Conservation (phyloP, 352 stramenopile species). For the Phytophthora colocasiae region DNA sequence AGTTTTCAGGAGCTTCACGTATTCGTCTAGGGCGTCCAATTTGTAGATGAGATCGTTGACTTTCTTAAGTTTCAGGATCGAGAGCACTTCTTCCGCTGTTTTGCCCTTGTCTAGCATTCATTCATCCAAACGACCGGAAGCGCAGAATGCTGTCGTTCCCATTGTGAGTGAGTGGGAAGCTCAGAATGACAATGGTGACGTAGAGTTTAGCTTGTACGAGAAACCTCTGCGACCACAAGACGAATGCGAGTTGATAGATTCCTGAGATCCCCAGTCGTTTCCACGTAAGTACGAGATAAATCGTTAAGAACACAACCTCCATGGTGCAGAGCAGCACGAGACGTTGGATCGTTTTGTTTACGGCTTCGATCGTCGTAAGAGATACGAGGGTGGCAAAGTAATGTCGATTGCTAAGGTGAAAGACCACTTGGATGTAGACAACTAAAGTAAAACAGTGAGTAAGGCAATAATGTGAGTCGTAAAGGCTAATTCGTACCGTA, state of each 20-base stretch:
- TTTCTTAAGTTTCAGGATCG: no score
- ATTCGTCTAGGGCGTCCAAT: no score
- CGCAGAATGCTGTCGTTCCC: slow-evolving; percentile 43
- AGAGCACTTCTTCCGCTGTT: no score
- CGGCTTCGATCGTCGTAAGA: slow-evolving; percentile 22
- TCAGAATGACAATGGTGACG: slow-evolving; percentile 32
- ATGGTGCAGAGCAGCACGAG: slow-evolving; percentile 28
- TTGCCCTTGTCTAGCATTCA: not conserved
- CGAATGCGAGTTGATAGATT: slow-evolving; percentile 35
- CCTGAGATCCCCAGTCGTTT: slow-evolving; percentile 21
- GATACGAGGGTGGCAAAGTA: slow-evolving; percentile 33
- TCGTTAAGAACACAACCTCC: slow-evolving; percentile 25
- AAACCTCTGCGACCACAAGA: slow-evolving; percentile 29
- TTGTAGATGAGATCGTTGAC: no score
- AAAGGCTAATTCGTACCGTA: slow-evolving; percentile 29
- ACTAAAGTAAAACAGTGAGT: slow-evolving; percentile 15
- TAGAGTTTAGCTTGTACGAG: slow-evolving; percentile 39
- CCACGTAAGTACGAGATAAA: slow-evolving; percentile 31
- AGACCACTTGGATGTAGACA: slow-evolving; percentile 28
- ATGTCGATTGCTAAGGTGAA: slow-evolving; percentile 30
- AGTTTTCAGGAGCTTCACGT: no score
- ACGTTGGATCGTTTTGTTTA: slow-evolving; percentile 8
- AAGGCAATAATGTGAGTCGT: not conserved
- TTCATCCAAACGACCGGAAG: slow-evolving; percentile 15
- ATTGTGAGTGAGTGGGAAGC: slow-evolving; percentile 37